Conservation (phyloP, 2,329 filamentous ascomycete species). For the Pezicula radicicola region DNA sequence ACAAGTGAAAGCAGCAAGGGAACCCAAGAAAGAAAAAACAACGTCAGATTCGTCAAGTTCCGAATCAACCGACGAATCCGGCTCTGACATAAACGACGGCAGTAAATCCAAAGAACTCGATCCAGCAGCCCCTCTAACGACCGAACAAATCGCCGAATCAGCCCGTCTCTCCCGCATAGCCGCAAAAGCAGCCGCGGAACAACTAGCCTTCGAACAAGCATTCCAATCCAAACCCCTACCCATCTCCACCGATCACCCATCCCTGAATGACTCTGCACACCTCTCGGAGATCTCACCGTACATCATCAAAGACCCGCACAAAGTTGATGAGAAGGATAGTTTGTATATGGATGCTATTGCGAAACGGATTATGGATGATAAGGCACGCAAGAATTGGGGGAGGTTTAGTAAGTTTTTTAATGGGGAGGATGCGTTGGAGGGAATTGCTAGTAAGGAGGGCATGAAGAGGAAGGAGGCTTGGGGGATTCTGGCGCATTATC, state of each 20-base stretch:
- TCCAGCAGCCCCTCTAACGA: constrained; percentile 34
- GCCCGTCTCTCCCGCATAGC: constrained; percentile 59
- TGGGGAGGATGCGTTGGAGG: constrained; percentile 78
- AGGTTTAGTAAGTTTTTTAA: constrained; percentile 83
- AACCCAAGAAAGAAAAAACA: constrained; percentile 26
- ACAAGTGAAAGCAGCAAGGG: constrained; percentile 42
- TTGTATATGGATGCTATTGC: constrained; percentile 64
- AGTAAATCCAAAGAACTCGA: constrained; percentile 13
- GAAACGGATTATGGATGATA: constrained; percentile 41
- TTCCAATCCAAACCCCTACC: constrained; percentile 35
- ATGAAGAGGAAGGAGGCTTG: constrained; percentile 83
- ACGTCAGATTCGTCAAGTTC: constrained; percentile 12
- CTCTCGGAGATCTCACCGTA: constrained; percentile 57
- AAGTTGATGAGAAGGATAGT: constrained; percentile 74
- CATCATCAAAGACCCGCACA: constrained; percentile 74
- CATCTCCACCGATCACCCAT: constrained; percentile 49
- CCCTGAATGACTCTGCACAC: constrained; percentile 53
- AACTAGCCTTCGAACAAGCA: constrained; percentile 16
- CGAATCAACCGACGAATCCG: constrained; percentile 19
- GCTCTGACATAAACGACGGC: constrained; percentile 10
- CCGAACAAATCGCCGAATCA: constrained; percentile 56
- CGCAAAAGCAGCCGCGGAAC: constrained; percentile 47
- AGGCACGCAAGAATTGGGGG: constrained; percentile 66
- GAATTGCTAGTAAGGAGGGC: constrained; percentile 80
- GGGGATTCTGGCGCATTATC: constrained; percentile 60